Evolutionary conservation across 352 stramenopile species (phyloP).

Genomic region (Pythium plurisporium): DNA sequence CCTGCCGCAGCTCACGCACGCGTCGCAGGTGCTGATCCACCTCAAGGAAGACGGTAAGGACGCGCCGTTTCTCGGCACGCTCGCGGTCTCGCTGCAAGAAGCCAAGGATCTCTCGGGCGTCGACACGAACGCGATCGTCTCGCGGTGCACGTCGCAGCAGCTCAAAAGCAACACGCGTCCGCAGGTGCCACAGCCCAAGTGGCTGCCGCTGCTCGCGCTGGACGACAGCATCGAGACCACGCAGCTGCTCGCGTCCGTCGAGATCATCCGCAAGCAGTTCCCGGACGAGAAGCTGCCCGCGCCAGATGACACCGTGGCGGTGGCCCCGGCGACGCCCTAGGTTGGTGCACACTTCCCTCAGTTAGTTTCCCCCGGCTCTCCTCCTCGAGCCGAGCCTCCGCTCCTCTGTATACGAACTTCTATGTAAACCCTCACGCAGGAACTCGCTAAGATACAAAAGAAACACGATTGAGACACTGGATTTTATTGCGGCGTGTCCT

Average conservation of each 20-base stretch:
- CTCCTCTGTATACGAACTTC: background rate
- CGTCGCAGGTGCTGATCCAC: conserved; percentile 59
- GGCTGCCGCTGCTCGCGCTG: conserved; percentile 47
- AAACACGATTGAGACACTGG: too few species aligned
- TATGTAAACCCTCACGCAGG: background rate
- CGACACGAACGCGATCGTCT: conserved; percentile 22
- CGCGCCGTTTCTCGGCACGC: conserved; percentile 39
- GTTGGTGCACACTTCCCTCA: background rate
- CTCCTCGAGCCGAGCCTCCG: background rate
- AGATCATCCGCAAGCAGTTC: conserved; percentile 56
- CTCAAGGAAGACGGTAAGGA: conserved; percentile 35
- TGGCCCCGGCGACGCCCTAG: background rate
- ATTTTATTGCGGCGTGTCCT: background rate
- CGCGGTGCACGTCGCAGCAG: conserved; percentile 40
- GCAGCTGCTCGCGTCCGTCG: conserved; percentile 48
- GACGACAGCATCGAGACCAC: conserved; percentile 31
- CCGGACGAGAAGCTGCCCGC: conserved; percentile 50
- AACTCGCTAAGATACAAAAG: too few species aligned
- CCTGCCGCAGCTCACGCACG: conserved; percentile 46
- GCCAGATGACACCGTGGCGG: conserved; percentile 19
- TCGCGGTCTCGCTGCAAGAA: conserved; percentile 18
- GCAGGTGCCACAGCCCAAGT: conserved; percentile 36
- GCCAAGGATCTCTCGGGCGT: conserved; percentile 9
- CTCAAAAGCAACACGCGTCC: conserved; percentile 49
- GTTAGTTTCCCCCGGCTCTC: too few species aligned